Evolutionary conservation across 2,329 filamentous ascomycete species (phyloP), one percentile per base, ranked within the genome.

Genomic region (Colletotrichum sp.): DNA sequence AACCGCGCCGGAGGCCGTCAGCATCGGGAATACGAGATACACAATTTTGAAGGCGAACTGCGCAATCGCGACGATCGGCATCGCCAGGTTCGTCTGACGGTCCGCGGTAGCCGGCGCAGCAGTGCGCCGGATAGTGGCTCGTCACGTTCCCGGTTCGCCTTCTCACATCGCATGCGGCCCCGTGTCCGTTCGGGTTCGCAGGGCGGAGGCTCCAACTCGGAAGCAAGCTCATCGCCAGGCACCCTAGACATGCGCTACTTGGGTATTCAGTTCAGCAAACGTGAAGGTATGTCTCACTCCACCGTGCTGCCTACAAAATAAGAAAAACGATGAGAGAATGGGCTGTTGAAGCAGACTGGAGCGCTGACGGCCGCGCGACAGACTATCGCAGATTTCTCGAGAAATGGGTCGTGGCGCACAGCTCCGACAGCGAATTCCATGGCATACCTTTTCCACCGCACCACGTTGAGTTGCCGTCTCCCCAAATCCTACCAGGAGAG

Each of bases 1-100:
- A 89, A 89, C 77, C 86, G 87, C 68, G 82, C 82, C 9, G 86
- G 88, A 64, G 82, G 86, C 7, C 67, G 75, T 18, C 83, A 84
- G 18, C 88, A 88, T 77, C 87, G 86, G 64, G 88, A 90, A 78
- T 90, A 88, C 75, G 82, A 86, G 39, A 83, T 90, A 12, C 85
- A 87, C 72, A 82, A 84, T 30, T 90, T 90, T 72, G 88, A 90
- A 26, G 82, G 83, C 21, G 87, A 89, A 68, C 78, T 89, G 52
- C 84, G 85, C n/a, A 83, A 83, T 66, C 83, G 86, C 32, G 87
- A 90, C 67, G 87, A 89, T 77, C 83, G 86, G 30, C 83, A 86
- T 65, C 86, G 86, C 59, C 85, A 87, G 67, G 79, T 89, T 57
- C 86, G 87, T 30, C 81, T 90, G n/a, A 82, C 81, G 18, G 86